A percentile compares a stretch with the other conserved stretches of the same genome.
Conservation (phyloP, 1,284 basidiomycete genomes). For the Ustilago esculenta region DNA sequence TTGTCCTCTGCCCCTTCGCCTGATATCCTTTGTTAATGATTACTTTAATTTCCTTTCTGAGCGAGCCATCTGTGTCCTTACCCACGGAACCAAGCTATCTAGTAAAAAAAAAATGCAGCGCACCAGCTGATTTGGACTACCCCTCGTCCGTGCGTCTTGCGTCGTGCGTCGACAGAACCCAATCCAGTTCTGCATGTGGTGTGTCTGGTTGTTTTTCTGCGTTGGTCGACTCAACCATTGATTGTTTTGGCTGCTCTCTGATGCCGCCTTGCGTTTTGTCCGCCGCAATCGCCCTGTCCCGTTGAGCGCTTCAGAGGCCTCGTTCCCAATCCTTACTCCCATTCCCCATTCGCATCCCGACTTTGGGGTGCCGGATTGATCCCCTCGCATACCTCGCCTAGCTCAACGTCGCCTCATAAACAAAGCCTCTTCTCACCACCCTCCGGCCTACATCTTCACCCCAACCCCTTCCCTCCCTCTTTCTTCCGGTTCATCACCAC, state of each 20-base stretch:
- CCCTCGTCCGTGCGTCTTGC: no score
- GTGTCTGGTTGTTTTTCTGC: conserved; percentile 8
- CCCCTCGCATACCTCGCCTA: no score
- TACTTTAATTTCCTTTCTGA: no score
- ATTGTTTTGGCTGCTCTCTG: not conserved
- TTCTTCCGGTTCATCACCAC: conserved; percentile 26
- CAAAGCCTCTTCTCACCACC: conserved; percentile 7
- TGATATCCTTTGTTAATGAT: no score
- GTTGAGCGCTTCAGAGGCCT: no score
- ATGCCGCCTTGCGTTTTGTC: conserved; percentile 5
- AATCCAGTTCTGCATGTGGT: conserved; percentile 2
- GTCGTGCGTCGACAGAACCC: conserved; percentile 11
- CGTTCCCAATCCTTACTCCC: not conserved
- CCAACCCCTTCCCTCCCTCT: conserved; percentile 1
- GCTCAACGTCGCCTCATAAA: conserved; percentile 31
- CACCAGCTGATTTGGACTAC: conserved; percentile 10
- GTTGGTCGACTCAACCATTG: no score
- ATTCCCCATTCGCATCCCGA: not conserved
- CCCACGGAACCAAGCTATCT: no score
- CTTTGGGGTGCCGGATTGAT: no score
- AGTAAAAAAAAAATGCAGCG: no score
- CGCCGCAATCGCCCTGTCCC: conserved; percentile 6
- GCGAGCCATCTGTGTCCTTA: no score
- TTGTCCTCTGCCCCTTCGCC: no score
- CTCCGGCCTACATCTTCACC: not conserved